phyloP scores from a whole-genome alignment of 1,284 basidiomycete species.

The Acaromyces ingoldii region DNA sequence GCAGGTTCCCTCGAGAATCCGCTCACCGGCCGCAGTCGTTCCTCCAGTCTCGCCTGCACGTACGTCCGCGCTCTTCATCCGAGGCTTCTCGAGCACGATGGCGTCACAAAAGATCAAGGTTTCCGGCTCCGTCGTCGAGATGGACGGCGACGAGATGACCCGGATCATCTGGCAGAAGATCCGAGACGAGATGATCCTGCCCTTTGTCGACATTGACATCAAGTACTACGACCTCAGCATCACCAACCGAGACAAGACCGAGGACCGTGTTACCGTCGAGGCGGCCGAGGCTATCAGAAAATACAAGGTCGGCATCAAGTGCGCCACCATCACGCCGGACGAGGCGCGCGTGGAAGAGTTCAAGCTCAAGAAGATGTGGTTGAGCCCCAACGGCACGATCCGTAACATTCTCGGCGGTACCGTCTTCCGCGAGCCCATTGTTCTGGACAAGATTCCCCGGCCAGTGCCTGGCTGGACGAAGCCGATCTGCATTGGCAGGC shows the following conservation, averaged over 20 bases:
- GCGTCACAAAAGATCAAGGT: constrained; percentile 63
- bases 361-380: constrained; percentile 88
- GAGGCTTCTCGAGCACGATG: constrained; percentile 4
- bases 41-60: too few species aligned
- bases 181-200: constrained; percentile 89
- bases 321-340: constrained; percentile 97
- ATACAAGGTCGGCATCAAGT: constrained; percentile 56
- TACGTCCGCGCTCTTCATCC: too few species aligned
- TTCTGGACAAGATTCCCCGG: constrained; percentile 81
- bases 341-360: constrained; percentile 78
- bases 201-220: constrained; percentile 90
- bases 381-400: constrained; percentile 54
- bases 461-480: constrained; percentile 87
- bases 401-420: constrained; percentile 96
- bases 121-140: constrained; percentile 67
- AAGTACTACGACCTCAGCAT: constrained; percentile 97
- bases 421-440: constrained; percentile 97
- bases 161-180: constrained; percentile 87
- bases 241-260: constrained; percentile 83
- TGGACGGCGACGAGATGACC: constrained; percentile 73
- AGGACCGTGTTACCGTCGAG: constrained; percentile 88
- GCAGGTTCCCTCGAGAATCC: too few species aligned
- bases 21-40: too few species aligned
- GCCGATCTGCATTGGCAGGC: constrained; percentile 92
- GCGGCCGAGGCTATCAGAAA: constrained; percentile 70